phyloP scores from a whole-genome alignment of 805 yeast species.

The Kuraishia ogatae region DNA sequence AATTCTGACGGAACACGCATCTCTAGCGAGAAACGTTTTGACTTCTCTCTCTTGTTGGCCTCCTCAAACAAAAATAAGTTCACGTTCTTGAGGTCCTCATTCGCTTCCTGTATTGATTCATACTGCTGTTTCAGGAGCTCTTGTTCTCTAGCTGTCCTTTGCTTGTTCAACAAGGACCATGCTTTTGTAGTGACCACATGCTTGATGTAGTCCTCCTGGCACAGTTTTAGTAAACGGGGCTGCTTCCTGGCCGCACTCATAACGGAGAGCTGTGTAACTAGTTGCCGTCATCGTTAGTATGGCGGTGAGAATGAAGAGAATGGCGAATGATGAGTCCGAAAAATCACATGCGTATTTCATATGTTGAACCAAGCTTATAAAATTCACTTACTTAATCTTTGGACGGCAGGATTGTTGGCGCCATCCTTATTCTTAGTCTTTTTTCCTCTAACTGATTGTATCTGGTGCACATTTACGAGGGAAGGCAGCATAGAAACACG shows the following conservation, averaged over 20 bases:
- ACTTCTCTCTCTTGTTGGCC: slow-evolving; percentile 50
- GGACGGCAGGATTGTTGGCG: slow-evolving; percentile 8
- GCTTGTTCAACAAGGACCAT: slow-evolving; percentile 56
- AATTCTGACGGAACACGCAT: slow-evolving; percentile 82
- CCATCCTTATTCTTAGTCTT: slow-evolving; percentile 33
- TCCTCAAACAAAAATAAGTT: slow-evolving; percentile 48
- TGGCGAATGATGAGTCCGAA: neutral
- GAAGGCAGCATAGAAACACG: neutral
- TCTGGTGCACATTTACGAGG: slow-evolving; percentile 1
- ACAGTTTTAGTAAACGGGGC: slow-evolving; percentile 70
- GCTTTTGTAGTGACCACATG: slow-evolving; percentile 79
- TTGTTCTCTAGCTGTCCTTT: slow-evolving; percentile 20
- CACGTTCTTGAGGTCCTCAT: slow-evolving; percentile 51
- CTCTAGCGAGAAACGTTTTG: slow-evolving; percentile 71
- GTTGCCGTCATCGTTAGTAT: slow-evolving; percentile 4
- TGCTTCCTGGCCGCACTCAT: slow-evolving; percentile 81
- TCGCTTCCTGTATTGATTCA: slow-evolving; percentile 57
- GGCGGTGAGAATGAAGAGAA: neutral
- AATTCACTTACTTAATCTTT: neutral
- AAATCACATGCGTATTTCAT: neutral
- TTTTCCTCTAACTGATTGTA: slow-evolving; percentile 34
- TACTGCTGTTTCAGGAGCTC: slow-evolving; percentile 50
- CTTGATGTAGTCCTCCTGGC: slow-evolving; percentile 75
- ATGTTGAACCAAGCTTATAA: slow-evolving; percentile 12
- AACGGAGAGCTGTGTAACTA: slow-evolving; percentile 58